These are phyloP conservation scores for Paracorniculantispora psalliotae DNA, from an alignment of 2,329 filamentous ascomycete genomes.

Conservation along the genomic window DNA sequence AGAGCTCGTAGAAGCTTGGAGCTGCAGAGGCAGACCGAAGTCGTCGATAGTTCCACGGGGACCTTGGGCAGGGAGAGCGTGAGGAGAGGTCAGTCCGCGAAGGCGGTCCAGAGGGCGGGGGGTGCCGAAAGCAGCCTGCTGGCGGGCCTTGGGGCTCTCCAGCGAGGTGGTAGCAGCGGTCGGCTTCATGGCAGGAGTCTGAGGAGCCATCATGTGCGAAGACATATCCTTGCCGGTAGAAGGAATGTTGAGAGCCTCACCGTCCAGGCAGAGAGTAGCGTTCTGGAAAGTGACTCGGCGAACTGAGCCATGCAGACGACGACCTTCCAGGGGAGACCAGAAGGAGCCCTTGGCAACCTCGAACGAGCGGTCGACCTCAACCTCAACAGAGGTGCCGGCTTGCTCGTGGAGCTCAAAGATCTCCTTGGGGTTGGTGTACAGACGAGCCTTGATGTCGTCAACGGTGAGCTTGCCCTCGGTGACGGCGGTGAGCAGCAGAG, in stretches of 20 bases:
- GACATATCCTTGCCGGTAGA: constrained; percentile 72
- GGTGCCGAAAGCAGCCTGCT: constrained; percentile 26
- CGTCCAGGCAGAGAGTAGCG: constrained; percentile 70
- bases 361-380: constrained; percentile 70
- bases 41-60: constrained; percentile 34
- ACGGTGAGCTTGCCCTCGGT: constrained; percentile 67
- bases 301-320: constrained; percentile 62
- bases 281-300: constrained; percentile 72
- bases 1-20: constrained; percentile 49
- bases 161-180: constrained; percentile 32
- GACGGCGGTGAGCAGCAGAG: constrained; percentile 70
- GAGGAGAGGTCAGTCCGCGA: constrained; percentile 23
- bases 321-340: constrained; percentile 71
- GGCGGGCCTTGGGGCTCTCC: constrained; percentile 33
- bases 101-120: constrained; percentile 28
- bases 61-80: constrained; percentile 21
- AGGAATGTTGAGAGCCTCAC: constrained; percentile 49
- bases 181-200: constrained; percentile 56
- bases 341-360: constrained; percentile 40
- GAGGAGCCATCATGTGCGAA: constrained; percentile 51
- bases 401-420: constrained; percentile 83
- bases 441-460: constrained; percentile 64
- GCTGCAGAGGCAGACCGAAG: constrained; percentile 40
- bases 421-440: constrained; percentile 73
- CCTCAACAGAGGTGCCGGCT: constrained; percentile 65